These are phyloP conservation scores for Antrodiella citrinella DNA, from an alignment of 768 basidiomycete genomes.

Conservation along the genomic window DNA sequence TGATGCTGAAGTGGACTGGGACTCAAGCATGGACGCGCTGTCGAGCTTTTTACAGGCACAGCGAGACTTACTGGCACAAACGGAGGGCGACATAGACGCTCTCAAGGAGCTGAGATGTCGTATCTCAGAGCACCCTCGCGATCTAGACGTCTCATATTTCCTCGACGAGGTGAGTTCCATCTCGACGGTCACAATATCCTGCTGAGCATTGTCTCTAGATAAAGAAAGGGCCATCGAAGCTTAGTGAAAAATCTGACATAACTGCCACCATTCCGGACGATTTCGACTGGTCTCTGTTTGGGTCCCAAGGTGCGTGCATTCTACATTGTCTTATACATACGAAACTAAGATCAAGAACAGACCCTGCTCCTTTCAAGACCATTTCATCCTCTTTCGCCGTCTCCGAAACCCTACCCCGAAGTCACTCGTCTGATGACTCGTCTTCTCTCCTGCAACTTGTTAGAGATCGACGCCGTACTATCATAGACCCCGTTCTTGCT, in stretches of 20 bases:
- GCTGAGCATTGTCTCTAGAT: no score
- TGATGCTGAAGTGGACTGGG: neutral
- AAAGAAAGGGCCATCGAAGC: constrained; percentile 22
- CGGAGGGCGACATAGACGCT: constrained; percentile 53
- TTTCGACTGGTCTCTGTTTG: constrained; percentile 58
- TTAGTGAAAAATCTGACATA: constrained; percentile 40
- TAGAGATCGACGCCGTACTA: constrained; percentile 37
- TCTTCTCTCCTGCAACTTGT: constrained; percentile 55
- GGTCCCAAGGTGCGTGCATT: constrained; percentile 39
- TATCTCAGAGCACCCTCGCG: constrained; percentile 25
- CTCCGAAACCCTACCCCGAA: no score
- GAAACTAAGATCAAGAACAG: no score
- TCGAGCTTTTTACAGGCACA: constrained; percentile 58
- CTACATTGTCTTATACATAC: neutral
- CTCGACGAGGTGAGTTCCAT: constrained; percentile 26
- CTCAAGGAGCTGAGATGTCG: constrained; percentile 39
- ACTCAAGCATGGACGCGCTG: constrained; percentile 52
- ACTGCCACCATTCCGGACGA: constrained; percentile 36
- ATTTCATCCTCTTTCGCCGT: no score
- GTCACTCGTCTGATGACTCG: no score
- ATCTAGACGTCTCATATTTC: constrained; percentile 25
- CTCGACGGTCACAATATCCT: no score
- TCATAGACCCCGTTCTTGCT: constrained; percentile 39
- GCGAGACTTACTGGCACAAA: constrained; percentile 47
- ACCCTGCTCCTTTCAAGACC: constrained; percentile 45